phyloP scores from a whole-genome alignment of 345 rosid species.

The Pugionium dolabratum region DNA sequence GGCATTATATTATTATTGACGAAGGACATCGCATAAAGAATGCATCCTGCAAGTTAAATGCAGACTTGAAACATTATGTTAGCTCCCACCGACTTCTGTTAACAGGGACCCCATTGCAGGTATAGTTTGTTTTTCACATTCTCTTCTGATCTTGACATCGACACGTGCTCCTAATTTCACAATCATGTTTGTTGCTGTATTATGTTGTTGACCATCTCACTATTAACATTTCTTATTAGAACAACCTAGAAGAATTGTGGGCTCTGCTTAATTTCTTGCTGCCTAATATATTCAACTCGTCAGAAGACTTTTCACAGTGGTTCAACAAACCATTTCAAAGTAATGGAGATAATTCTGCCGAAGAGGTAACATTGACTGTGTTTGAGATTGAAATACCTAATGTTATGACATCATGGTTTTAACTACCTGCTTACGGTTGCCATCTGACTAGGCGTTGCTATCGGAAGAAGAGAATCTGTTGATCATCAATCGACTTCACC shows the following conservation, averaged over 20 bases:
- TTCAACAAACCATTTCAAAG: slow-evolving; percentile 94
- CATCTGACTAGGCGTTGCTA: slow-evolving; percentile 63
- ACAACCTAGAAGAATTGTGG: slow-evolving; percentile 93
- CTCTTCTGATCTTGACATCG: slow-evolving; percentile 6
- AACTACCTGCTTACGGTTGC: slow-evolving; percentile 8
- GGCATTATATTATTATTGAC: slow-evolving; percentile 91
- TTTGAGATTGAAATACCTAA: slow-evolving; percentile 17
- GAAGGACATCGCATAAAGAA: slow-evolving; percentile 96
- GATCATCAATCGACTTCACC: slow-evolving; percentile 91
- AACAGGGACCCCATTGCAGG: slow-evolving; percentile 94
- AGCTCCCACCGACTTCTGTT: slow-evolving; percentile 78
- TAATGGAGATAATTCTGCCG: slow-evolving; percentile 82
- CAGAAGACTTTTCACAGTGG: slow-evolving; percentile 98
- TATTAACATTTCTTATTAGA: slow-evolving; percentile 48
- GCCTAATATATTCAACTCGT: slow-evolving; percentile 91
- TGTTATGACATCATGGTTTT: slow-evolving; percentile 21
- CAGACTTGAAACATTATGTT: slow-evolving; percentile 78
- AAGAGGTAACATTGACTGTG: slow-evolving; percentile 53
- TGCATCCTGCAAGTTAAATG: slow-evolving; percentile 94
- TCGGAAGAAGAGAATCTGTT: slow-evolving; percentile 95
- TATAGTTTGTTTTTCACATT: slow-evolving; percentile 23
- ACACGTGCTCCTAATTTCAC: not conserved
- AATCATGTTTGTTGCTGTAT: slow-evolving; percentile 5
- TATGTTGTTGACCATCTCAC: slow-evolving; percentile 23
- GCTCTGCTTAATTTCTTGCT: slow-evolving; percentile 85